These are phyloP conservation scores for Chrysanthemum seticuspe DNA, from an alignment of 129 eudicot species.

Conservation along the genomic window DNA sequence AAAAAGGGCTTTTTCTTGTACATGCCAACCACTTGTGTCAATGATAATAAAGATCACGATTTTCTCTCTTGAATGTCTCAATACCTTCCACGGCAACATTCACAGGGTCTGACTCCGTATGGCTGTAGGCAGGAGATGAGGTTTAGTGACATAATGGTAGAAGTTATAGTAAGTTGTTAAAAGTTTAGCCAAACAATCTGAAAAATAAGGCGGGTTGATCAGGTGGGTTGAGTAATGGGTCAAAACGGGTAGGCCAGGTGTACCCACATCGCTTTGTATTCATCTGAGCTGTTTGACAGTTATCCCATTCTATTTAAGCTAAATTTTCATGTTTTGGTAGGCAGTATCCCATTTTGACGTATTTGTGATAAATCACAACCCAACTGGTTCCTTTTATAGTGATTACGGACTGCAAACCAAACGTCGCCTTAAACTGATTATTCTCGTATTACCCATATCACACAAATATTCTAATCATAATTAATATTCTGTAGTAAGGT, in stretches of 20 bases:
- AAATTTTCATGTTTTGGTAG: too few species aligned
- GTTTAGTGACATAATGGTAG: constrained; percentile 6
- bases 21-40: constrained; percentile 97
- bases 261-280: too few species aligned
- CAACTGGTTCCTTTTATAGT: too few species aligned
- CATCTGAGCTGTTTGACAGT: too few species aligned
- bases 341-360: too few species aligned
- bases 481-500: background rate
- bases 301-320: too few species aligned
- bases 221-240: too few species aligned
- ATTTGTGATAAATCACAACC: too few species aligned
- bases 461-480: background rate
- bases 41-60: constrained; percentile 77
- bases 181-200: background rate
- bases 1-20: constrained; percentile 86
- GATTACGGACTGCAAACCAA: too few species aligned
- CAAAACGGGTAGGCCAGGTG: too few species aligned
- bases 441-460: too few species aligned
- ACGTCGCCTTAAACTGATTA: too few species aligned
- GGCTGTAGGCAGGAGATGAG: constrained; percentile 45
- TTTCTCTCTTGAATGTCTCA: constrained; percentile 78
- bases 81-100: constrained; percentile 92
- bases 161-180: background rate
- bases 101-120: constrained; percentile 91
- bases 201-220: background rate